Evolutionary conservation across 139 green algal species (phyloP).

Genomic region (Edaphochlamys debaryana): DNA sequence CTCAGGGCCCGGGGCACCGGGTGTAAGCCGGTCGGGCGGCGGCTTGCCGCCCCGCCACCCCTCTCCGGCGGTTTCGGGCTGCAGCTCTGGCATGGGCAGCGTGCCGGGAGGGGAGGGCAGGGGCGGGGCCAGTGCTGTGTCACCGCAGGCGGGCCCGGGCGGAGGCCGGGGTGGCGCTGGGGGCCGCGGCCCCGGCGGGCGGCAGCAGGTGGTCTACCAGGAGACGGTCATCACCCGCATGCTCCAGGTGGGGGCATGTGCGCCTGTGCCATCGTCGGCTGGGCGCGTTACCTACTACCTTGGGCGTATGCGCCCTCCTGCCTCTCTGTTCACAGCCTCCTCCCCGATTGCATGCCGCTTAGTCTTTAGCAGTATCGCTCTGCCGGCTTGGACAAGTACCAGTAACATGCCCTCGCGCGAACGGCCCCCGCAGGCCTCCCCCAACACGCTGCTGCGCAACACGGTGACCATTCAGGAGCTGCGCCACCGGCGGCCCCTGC

Average conservation of each 20-base stretch:
- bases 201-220: slow-evolving; percentile 11
- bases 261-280: background rate
- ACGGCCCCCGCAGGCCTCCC: slow-evolving; percentile 26
- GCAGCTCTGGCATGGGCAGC: background rate
- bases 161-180: background rate
- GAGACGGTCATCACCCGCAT: slow-evolving; percentile 34
- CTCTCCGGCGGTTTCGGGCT: background rate
- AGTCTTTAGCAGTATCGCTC: no score
- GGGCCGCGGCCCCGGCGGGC: background rate
- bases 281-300: background rate
- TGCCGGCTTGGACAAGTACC: no score
- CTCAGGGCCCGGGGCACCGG: no score
- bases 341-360: no score
- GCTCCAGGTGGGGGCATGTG: background rate
- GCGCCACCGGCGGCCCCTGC: background rate
- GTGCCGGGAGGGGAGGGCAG: background rate
- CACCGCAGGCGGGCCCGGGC: background rate
- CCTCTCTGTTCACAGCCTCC: background rate
- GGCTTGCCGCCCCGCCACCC: background rate
- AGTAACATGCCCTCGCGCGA: no score
- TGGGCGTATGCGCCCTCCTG: background rate
- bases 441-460: slow-evolving; percentile 32
- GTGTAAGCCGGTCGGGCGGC: no score
- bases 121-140: background rate
- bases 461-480: slow-evolving; percentile 21